phyloP scores from a whole-genome alignment of 352 stramenopile genomes.

The Saprolegnia parasitica region DNA sequence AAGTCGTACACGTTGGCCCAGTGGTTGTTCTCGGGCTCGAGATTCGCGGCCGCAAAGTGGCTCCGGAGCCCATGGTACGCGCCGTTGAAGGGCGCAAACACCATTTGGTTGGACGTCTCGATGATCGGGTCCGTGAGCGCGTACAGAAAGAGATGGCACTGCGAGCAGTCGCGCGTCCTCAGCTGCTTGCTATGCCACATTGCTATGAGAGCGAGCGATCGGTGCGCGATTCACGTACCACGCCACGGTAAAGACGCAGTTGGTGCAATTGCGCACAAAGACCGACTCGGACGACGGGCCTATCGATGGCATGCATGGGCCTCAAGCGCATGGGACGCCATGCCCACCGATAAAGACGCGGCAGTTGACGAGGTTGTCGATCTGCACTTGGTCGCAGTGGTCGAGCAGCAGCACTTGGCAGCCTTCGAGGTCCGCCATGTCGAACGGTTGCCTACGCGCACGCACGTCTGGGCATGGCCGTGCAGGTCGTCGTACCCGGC shows the following conservation, averaged over 20 bases:
- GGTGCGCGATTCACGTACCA: too few species aligned
- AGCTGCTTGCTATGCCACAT: conserved; percentile 75
- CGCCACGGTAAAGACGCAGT: conserved; percentile 86
- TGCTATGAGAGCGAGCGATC: too few species aligned
- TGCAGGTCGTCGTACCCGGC: conserved; percentile 36
- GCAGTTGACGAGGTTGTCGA: conserved; percentile 86
- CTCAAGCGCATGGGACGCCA: background rate
- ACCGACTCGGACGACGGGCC: conserved; percentile 79
- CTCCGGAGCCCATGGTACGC: conserved; percentile 67
- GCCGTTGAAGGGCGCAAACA: conserved; percentile 86
- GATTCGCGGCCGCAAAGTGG: conserved; percentile 62
- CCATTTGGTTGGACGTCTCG: conserved; percentile 81
- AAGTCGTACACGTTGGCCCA: conserved; percentile 91
- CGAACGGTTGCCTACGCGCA: conserved; percentile 69
- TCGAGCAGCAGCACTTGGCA: conserved; percentile 85
- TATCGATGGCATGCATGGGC: conserved; percentile 27
- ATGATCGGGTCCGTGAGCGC: conserved; percentile 90
- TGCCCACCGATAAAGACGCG: conserved; percentile 75
- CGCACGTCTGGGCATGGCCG: too few species aligned
- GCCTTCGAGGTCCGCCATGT: conserved; percentile 73
- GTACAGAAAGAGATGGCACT: conserved; percentile 85
- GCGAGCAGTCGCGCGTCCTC: conserved; percentile 73
- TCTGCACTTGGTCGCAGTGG: conserved; percentile 85
- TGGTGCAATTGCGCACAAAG: conserved; percentile 87
- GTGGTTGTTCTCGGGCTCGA: conserved; percentile 85